Conservation (phyloP, 352 stramenopile genomes). For the Phytophthora capsici region DNA sequence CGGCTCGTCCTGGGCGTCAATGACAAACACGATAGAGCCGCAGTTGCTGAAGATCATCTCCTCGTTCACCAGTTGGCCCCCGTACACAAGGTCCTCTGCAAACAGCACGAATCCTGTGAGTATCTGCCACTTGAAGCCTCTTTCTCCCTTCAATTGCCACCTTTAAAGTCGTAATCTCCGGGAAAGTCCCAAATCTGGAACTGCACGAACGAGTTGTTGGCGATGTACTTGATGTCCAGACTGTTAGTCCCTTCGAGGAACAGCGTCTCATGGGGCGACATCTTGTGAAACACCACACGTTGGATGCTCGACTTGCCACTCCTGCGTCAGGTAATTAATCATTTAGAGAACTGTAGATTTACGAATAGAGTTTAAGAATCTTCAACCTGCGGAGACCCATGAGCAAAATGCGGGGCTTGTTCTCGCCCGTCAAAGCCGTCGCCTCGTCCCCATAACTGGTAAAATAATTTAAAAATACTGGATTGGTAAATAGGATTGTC, state of each 20-base stretch:
- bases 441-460: slow-evolving; percentile 76
- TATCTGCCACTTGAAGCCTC: neutral
- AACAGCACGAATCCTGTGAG: neutral
- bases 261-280: slow-evolving; percentile 98
- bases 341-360: neutral
- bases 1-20: slow-evolving; percentile 97
- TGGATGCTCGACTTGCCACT: slow-evolving; percentile 92
- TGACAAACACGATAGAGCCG: slow-evolving; percentile 96
- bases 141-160: slow-evolving; percentile 15
- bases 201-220: slow-evolving; percentile 97
- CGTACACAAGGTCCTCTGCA: slow-evolving; percentile 87
- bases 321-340: slow-evolving; percentile 30
- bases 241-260: slow-evolving; percentile 93
- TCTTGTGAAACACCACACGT: slow-evolving; percentile 99
- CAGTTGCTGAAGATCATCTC: slow-evolving; percentile 93
- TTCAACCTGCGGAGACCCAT: slow-evolving; percentile 95
- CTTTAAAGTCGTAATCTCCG: slow-evolving; percentile 94
- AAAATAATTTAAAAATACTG: slow-evolving; percentile 9
- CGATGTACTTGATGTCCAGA: slow-evolving; percentile 96
- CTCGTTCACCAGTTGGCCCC: slow-evolving; percentile 88
- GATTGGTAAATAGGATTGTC: neutral
- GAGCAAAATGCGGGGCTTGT: slow-evolving; percentile 96
- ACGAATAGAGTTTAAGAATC: neutral
- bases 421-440: slow-evolving; percentile 82
- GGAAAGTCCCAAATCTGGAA: slow-evolving; percentile 99